phyloP scores from a whole-genome alignment of 768 basidiomycete genomes.

The Lepiota brunneoincarnata region DNA sequence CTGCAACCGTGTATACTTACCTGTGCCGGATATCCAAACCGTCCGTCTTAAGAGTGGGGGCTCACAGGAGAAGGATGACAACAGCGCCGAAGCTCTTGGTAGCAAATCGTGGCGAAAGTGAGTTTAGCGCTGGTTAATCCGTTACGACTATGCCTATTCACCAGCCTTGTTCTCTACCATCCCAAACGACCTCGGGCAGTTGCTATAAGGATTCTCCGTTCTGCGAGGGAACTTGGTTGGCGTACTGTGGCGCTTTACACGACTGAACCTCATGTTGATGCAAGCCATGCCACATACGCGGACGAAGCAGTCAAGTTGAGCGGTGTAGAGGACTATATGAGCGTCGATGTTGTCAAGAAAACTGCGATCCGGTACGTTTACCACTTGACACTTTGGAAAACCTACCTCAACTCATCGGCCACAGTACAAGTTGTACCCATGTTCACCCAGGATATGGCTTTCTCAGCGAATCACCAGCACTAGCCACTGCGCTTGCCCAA shows the following conservation, averaged over 20 bases:
- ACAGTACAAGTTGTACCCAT: constrained; percentile 32
- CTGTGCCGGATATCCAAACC: neutral
- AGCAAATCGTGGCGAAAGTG: constrained; percentile 72
- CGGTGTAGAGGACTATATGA: constrained; percentile 48
- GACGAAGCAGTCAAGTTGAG: constrained; percentile 88
- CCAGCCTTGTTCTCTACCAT: constrained; percentile 11
- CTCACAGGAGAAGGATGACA: neutral
- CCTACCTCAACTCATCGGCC: neutral
- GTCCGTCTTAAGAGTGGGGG: neutral
- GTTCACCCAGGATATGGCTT: constrained; percentile 72
- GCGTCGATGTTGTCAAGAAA: constrained; percentile 27
- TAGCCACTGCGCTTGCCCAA: constrained; percentile 75
- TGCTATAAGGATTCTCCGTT: constrained; percentile 86
- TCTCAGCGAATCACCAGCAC: constrained; percentile 80
- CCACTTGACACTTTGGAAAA: neutral
- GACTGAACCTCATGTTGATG: constrained; percentile 56
- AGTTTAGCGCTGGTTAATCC: constrained; percentile 19
- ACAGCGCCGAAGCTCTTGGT: constrained; percentile 65
- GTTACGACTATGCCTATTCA: constrained; percentile 19
- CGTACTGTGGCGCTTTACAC: constrained; percentile 86
- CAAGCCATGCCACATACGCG: constrained; percentile 78
- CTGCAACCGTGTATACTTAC: neutral
- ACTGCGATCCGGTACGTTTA: constrained; percentile 24
- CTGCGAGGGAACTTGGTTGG: constrained; percentile 85
- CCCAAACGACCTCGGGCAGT: constrained; percentile 37